Evolutionary conservation across 139 green algal species (phyloP).

Genomic region (Tetradesmus lagerheimii): DNA sequence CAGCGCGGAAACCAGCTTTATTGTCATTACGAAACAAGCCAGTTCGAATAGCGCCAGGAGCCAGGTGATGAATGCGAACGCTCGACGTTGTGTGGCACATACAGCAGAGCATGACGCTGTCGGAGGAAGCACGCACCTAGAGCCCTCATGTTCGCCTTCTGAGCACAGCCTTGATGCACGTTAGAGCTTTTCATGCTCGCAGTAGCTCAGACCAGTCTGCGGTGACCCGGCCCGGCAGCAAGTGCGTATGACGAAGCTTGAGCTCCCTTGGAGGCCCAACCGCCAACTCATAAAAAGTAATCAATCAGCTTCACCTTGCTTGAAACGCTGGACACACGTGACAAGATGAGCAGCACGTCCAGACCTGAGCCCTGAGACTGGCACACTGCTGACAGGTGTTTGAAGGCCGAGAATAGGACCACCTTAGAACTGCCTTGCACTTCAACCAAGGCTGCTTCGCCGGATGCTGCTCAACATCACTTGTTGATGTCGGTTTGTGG

Average conservation of each 20-base stretch:
- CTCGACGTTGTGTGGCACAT: neutral
- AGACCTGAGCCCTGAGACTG: neutral
- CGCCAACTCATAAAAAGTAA: too few species aligned
- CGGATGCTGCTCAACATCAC: too few species aligned
- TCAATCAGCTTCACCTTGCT: too few species aligned
- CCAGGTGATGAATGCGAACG: neutral
- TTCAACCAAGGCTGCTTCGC: too few species aligned
- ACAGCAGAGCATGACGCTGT: neutral
- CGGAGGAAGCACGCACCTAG: neutral
- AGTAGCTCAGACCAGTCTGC: neutral
- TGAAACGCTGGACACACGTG: too few species aligned
- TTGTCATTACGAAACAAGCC: too few species aligned
- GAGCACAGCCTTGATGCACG: neutral
- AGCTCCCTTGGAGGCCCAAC: neutral
- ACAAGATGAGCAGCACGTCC: neutral
- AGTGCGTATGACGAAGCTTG: too few species aligned
- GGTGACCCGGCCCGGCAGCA: neutral
- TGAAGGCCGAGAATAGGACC: too few species aligned
- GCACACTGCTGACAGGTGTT: neutral
- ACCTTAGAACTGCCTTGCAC: too few species aligned
- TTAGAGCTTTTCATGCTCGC: neutral
- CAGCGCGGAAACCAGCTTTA: neutral
- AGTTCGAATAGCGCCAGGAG: too few species aligned
- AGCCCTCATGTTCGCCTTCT: neutral
- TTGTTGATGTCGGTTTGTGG: too few species aligned